A percentile compares a stretch with the other conserved stretches of the same genome.
These are phyloP conservation scores for Podaxis mareebaensis DNA, from an alignment of 768 basidiomycete genomes.

Conservation along the genomic window DNA sequence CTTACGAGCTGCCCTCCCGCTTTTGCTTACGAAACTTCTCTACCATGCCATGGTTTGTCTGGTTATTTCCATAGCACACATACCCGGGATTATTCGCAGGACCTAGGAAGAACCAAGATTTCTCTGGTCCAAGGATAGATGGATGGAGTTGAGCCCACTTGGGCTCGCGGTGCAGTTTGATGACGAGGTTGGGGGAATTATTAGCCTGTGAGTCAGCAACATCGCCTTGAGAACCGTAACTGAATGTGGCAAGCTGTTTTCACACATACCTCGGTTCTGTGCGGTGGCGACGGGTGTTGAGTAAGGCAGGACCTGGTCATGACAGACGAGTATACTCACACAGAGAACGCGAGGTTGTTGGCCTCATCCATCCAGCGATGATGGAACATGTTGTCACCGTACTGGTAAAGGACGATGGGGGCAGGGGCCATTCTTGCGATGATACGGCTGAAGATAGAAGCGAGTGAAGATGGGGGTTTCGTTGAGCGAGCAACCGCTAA, in stretches of 20 bases:
- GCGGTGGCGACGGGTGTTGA: not conserved
- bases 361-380: conserved; percentile 8
- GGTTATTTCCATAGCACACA: conserved; percentile 68
- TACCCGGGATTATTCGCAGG: conserved; percentile 61
- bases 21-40: conserved; percentile 50
- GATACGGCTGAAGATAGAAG: conserved; percentile 5
- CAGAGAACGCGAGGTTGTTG: conserved; percentile 9
- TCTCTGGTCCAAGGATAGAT: conserved; percentile 78
- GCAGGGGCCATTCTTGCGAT: conserved; percentile 15
- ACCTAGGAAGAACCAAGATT: conserved; percentile 75
- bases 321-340: conserved; percentile 5
- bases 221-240: not conserved
- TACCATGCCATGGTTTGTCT: conserved; percentile 62
- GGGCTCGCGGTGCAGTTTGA: conserved; percentile 54
- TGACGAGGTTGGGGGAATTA: conserved; percentile 20
- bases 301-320: not conserved
- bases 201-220: not conserved
- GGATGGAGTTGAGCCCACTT: conserved; percentile 74
- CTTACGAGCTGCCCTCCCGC: conserved; percentile 63
- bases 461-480: not conserved
- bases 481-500: not conserved
- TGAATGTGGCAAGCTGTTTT: not conserved
- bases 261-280: conserved; percentile 15
- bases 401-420: conserved; percentile 11
- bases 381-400: conserved; percentile 13